phyloP scores from a whole-genome alignment of 306 rosid species.

The Corylus avellana region DNA sequence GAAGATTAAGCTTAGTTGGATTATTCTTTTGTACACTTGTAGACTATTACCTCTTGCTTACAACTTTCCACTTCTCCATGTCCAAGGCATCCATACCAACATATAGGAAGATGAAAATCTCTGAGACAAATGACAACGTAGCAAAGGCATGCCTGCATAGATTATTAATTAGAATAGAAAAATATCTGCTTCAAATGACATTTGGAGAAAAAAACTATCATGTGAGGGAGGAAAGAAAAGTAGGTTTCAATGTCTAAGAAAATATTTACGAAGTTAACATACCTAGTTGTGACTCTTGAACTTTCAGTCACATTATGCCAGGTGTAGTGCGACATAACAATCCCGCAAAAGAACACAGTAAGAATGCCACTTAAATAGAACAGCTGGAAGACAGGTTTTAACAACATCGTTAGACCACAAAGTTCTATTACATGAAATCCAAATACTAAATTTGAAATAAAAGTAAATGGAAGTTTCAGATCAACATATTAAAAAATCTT shows the following conservation, averaged over 20 bases:
- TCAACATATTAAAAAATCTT: conserved; percentile 20
- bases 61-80: conserved; percentile 57
- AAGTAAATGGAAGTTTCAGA: conserved; percentile 4
- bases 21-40: neutral
- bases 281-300: conserved; percentile 58
- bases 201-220: neutral
- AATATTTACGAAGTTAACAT: conserved; percentile 18
- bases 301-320: conserved; percentile 53
- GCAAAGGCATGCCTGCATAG: conserved; percentile 61
- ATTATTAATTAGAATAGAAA: conserved; percentile 4
- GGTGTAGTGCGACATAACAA: conserved; percentile 65
- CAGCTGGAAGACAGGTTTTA: conserved; percentile 42
- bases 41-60: conserved; percentile 40
- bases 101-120: conserved; percentile 64
- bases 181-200: neutral
- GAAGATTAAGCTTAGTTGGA: neutral
- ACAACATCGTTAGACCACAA: conserved; percentile 21
- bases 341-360: conserved; percentile 69
- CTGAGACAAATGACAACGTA: conserved; percentile 50
- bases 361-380: conserved; percentile 54
- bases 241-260: neutral
- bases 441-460: neutral
- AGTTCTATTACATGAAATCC: neutral
- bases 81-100: conserved; percentile 81
- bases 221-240: neutral